Percentiles rank a stretch among this genome's conserved stretches.
phyloP scores from a whole-genome alignment of 2,329 filamentous ascomycete species.

The Claviceps cyperi region DNA sequence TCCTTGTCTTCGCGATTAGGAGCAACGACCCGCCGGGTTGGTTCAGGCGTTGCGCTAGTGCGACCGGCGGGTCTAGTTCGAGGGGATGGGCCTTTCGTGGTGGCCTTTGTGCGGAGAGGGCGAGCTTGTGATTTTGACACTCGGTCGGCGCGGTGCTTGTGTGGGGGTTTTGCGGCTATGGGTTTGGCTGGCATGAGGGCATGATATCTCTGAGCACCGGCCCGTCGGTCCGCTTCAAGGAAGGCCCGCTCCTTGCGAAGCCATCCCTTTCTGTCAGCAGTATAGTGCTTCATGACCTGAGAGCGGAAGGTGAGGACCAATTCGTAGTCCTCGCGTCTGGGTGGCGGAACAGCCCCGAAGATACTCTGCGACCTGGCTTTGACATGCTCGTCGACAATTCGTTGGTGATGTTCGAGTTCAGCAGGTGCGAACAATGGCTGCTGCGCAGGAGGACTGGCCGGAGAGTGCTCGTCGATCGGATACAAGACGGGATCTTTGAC shows the following conservation, averaged over 20 bases:
- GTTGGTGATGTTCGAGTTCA: conserved; percentile 27
- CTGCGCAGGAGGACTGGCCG: conserved; percentile 27
- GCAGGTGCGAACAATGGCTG: conserved; percentile 34
- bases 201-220: conserved; percentile 23
- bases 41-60: conserved; percentile 34
- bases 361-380: conserved; percentile 26
- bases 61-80: conserved; percentile 18
- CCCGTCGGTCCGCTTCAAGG: conserved; percentile 33
- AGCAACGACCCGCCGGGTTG: conserved; percentile 36
- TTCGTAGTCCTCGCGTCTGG: conserved; percentile 38
- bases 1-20: conserved; percentile 72
- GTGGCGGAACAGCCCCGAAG: conserved; percentile 31
- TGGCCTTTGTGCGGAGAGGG: conserved; percentile 9
- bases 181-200: conserved; percentile 30
- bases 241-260: conserved; percentile 34
- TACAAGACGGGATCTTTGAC: conserved; percentile 45
- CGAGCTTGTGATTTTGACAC: conserved; percentile 21
- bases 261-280: conserved; percentile 31
- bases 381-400: conserved; percentile 36
- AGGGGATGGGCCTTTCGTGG: conserved; percentile 6
- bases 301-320: conserved; percentile 38
- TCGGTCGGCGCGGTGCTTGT: conserved; percentile 19
- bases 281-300: conserved; percentile 32
- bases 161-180: conserved; percentile 13
- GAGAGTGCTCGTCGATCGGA: conserved; percentile 28